Percentiles rank a stretch among this genome's conserved stretches.
Evolutionary conservation across 2,329 filamentous ascomycete genomes (phyloP).

Genomic region (Periconia sp.): DNA sequence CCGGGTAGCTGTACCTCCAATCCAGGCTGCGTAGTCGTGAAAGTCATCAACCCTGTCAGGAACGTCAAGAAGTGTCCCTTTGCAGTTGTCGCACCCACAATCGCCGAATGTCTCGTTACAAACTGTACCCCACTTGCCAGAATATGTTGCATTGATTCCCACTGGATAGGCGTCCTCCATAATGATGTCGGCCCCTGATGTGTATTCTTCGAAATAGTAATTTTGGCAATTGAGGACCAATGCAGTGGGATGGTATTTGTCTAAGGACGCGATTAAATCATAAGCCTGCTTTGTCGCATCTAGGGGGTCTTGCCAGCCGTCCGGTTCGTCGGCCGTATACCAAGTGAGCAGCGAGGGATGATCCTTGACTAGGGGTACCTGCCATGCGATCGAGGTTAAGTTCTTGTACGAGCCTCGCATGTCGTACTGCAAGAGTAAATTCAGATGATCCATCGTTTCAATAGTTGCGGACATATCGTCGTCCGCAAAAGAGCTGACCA

Average conservation of each 20-base stretch:
- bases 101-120: conserved; percentile 64
- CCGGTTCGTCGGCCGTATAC: conserved; percentile 55
- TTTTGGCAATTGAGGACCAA: conserved; percentile 64
- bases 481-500: no score
- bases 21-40: conserved; percentile 45
- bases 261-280: conserved; percentile 51
- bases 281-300: conserved; percentile 49
- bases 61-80: conserved; percentile 53
- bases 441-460: conserved; percentile 7
- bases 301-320: conserved; percentile 59
- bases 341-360: not conserved
- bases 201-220: conserved; percentile 61
- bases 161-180: conserved; percentile 64
- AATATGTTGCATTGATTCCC: conserved; percentile 48
- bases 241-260: conserved; percentile 64
- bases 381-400: not conserved
- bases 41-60: conserved; percentile 47
- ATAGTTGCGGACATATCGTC: no score
- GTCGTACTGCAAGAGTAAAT: conserved; percentile 16
- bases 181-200: conserved; percentile 59
- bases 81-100: conserved; percentile 47
- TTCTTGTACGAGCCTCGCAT: not conserved
- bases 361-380: not conserved
- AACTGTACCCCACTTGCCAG: conserved; percentile 41
- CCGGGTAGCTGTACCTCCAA: conserved; percentile 15